Evolutionary conservation across 2,329 filamentous ascomycete genomes (phyloP), one percentile per base, ranked within the genome.

Genomic region (Intubia oerlemansii): DNA sequence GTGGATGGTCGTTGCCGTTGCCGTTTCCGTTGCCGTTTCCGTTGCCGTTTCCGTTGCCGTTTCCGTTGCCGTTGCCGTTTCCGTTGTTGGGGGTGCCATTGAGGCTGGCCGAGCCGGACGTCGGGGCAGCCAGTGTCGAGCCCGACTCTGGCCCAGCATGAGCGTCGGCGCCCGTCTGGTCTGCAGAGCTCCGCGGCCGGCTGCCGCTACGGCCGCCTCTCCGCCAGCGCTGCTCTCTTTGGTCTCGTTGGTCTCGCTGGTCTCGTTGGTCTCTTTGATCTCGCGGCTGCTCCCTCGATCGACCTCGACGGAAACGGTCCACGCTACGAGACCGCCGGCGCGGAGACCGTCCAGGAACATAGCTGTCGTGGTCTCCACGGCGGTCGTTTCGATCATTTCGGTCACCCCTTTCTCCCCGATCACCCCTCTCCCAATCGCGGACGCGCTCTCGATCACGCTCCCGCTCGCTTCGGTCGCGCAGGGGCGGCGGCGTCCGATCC

Each of bases 261-360:
- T n/a, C n/a, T n/a, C n/a, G n/a, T n/a, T n/a, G n/a, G n/a, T n/a
- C n/a, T n/a, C n/a, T n/a, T n/a, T n/a, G n/a, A n/a, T n/a, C n/a
- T n/a, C n/a, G n/a, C n/a, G n/a, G n/a, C n/a, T n/a, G n/a, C n/a
- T n/a, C n/a, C n/a, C n/a, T n/a, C n/a, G n/a, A n/a, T n/a, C 44
- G 41, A 10, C 51, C 51, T 13, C 49, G 44, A 22, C 51, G 43
- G 33, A 49, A 53, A 11, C 52, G 47, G 35, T 53, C 50, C 19
- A 37, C 39, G 36, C 52, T 56, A n/a, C 53, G 47, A 8, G 53
- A 55, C 17, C 53, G 49, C 14, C 52, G 51, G 17, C 52, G 47
- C n/a, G 52, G 50, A 13, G 48, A 52, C 27, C 52, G 45, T 34
- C 46, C 44, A 4, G 53, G 53, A 1, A 57, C 42, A 33, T 56